Evolutionary conservation across 108 stramenopile species (phyloP).

Genomic region (Nitzschia inconspicua): DNA sequence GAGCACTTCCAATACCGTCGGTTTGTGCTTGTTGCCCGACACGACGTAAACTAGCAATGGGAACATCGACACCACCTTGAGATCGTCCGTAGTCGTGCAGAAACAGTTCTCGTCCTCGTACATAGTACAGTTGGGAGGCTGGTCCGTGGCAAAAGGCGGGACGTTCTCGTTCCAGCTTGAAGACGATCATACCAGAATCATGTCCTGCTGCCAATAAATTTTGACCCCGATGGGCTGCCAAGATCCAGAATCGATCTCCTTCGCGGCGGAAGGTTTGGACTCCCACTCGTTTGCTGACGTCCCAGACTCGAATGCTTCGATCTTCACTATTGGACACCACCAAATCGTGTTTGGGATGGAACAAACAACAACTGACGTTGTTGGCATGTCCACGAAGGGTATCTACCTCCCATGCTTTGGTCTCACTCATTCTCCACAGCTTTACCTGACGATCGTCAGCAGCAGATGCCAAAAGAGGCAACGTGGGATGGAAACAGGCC

Average conservation of each 20-base stretch:
- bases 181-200: constrained; percentile 99
- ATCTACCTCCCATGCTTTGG: constrained; percentile 99
- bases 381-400: constrained; percentile 98
- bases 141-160: constrained; percentile 85
- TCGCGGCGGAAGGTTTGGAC: constrained; percentile 98
- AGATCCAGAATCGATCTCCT: constrained; percentile 98
- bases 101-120: constrained; percentile 95
- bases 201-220: constrained; percentile 99
- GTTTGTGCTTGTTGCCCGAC: constrained; percentile 90
- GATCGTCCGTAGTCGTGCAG: constrained; percentile 84
- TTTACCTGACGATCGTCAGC: constrained; percentile 99
- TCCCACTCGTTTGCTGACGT: constrained; percentile 95
- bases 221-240: constrained; percentile 90
- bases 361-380: constrained; percentile 98
- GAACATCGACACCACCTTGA: constrained; percentile 81
- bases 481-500: constrained; percentile 98
- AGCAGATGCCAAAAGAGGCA: constrained; percentile 94
- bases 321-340: constrained; percentile 98
- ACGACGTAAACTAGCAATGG: constrained; percentile 87
- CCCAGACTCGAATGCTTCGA: constrained; percentile 97
- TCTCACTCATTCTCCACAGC: constrained; percentile 99
- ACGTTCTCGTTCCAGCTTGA: constrained; percentile 97
- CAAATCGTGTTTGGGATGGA: constrained; percentile 98
- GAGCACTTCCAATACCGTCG: constrained; percentile 89
- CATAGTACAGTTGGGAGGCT: constrained; percentile 85